These are phyloP conservation scores for Rhizophagus prolifer DNA, from an alignment of 192 early-diverging fungal species.

Conservation along the genomic window DNA sequence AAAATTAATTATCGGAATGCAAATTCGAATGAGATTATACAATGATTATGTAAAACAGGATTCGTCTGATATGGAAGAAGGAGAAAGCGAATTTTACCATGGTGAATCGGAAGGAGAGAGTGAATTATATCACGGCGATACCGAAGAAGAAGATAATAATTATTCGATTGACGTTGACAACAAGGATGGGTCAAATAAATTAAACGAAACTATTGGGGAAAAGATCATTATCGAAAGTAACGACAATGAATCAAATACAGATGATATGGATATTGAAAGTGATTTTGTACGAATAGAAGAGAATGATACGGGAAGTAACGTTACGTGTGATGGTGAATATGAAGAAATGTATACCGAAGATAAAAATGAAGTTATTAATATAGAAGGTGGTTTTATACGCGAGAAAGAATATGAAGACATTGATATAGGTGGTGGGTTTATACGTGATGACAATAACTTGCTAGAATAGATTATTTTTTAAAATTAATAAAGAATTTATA, in stretches of 20 bases:
- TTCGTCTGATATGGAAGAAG: not conserved
- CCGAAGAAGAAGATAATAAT: constrained; percentile 27
- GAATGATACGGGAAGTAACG: not conserved
- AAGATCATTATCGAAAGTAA: constrained; percentile 11
- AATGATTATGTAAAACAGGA: constrained; percentile 51
- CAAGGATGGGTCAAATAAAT: no score
- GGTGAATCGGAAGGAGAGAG: constrained; percentile 1
- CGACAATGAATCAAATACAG: not conserved
- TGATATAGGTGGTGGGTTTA: no score
- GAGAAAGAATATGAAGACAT: not conserved
- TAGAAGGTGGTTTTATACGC: not conserved
- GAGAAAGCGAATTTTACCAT: not conserved
- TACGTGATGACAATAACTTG: no score
- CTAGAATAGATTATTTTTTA: no score
- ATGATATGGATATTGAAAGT: not conserved
- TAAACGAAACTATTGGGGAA: not conserved
- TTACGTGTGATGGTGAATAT: not conserved
- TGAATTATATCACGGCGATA: constrained; percentile 25
- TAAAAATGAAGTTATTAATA: not conserved
- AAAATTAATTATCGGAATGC: constrained; percentile 49
- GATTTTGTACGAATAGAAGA: constrained; percentile 29
- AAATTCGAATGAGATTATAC: constrained; percentile 53
- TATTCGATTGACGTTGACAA: constrained; percentile 5
- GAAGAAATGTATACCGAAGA: not conserved
- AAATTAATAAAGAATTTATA: no score